These are phyloP conservation scores for Sugiyamaella boreocaroliniensis DNA, from an alignment of 805 yeast species.

Conservation along the genomic window DNA sequence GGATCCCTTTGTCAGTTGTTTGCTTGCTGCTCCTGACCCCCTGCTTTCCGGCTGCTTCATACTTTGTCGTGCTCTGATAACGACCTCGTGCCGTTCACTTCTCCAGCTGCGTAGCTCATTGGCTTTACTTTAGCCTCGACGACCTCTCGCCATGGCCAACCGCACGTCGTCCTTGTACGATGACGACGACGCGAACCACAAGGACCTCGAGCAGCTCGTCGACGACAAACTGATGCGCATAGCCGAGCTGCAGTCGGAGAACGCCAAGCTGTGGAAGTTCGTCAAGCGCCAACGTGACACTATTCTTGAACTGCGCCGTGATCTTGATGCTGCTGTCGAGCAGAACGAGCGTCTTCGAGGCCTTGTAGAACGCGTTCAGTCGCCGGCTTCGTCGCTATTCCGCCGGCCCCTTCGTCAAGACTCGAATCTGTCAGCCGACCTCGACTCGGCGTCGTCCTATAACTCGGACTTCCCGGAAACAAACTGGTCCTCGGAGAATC, in stretches of 20 bases:
- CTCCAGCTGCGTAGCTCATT: too few species aligned
- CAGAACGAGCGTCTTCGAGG: conserved; percentile 11
- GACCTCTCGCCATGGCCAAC: too few species aligned
- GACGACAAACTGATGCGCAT: conserved; percentile 17
- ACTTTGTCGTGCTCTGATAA: too few species aligned
- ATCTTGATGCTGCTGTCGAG: conserved; percentile 15
- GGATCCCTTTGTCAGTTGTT: too few species aligned
- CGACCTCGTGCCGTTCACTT: too few species aligned
- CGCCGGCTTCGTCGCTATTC: not conserved
- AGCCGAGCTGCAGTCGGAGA: conserved; percentile 18
- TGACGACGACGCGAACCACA: conserved; percentile 1
- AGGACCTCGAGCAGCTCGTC: conserved; percentile 12
- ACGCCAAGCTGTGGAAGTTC: conserved; percentile 21
- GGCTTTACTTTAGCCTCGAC: too few species aligned
- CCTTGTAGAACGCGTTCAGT: conserved; percentile 1
- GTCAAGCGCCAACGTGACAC: conserved; percentile 21
- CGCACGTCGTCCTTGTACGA: not conserved
- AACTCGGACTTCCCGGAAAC: not conserved
- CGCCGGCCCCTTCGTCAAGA: not conserved
- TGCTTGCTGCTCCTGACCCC: too few species aligned
- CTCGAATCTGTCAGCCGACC: not conserved
- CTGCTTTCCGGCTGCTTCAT: too few species aligned
- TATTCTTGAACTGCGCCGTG: conserved; percentile 21
- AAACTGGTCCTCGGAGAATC: not conserved
- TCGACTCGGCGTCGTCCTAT: not conserved